These are phyloP conservation scores for Termitomyces sp. DNA, from an alignment of 768 basidiomycete genomes.

Conservation along the genomic window DNA sequence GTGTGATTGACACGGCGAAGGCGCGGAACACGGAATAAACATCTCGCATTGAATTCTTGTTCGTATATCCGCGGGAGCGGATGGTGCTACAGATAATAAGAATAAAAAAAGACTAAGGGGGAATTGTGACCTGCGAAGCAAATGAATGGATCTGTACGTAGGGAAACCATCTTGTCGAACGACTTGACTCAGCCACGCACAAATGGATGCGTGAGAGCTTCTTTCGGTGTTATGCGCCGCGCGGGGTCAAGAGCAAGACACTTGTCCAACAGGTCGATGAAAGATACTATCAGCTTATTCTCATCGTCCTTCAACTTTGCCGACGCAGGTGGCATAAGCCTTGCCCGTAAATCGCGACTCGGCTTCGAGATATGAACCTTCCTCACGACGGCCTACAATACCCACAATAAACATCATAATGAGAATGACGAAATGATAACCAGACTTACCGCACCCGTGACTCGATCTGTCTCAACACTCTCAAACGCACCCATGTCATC, in stretches of 20 bases:
- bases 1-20: no score
- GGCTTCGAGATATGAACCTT: constrained; percentile 84
- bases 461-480: constrained; percentile 77
- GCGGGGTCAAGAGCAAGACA: constrained; percentile 84
- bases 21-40: neutral
- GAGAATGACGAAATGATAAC: constrained; percentile 4
- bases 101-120: neutral
- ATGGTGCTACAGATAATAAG: neutral
- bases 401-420: constrained; percentile 13
- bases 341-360: constrained; percentile 69
- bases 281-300: constrained; percentile 67
- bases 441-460: constrained; percentile 73
- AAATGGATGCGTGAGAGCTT: constrained; percentile 85
- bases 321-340: constrained; percentile 75
- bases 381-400: constrained; percentile 65
- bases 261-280: constrained; percentile 89
- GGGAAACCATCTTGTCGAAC: neutral
- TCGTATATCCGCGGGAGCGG: neutral
- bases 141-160: neutral
- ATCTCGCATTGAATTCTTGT: neutral
- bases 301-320: constrained; percentile 88
- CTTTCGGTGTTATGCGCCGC: constrained; percentile 83
- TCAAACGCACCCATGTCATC: constrained; percentile 89
- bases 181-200: constrained; percentile 43
- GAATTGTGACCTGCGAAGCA: neutral